Evolutionary conservation across 23 red algal species (phyloP).

Genomic region (Gracilaria domingensis): DNA sequence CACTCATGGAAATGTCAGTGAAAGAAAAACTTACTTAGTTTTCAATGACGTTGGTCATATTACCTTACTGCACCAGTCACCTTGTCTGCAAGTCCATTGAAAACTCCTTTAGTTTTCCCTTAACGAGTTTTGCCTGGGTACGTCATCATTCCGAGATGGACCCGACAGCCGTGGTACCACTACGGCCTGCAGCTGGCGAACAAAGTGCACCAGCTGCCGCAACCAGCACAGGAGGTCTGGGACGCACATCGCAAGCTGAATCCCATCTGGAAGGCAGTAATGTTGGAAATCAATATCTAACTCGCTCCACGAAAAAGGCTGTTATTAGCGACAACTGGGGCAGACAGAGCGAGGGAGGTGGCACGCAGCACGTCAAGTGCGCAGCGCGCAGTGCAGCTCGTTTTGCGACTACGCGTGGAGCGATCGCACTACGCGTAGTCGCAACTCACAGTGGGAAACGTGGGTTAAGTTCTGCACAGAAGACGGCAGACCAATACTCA

Average conservation of each 20-base stretch:
- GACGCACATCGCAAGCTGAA: slow-evolving; percentile 2
- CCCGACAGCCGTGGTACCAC: slow-evolving; percentile 18
- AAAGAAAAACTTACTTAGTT: too few species aligned
- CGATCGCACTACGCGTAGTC: too few species aligned
- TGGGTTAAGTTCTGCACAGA: slow-evolving; percentile 20
- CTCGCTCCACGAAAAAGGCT: background rate
- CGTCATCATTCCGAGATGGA: slow-evolving; percentile 37
- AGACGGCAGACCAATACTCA: slow-evolving; percentile 1
- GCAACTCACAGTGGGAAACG: background rate
- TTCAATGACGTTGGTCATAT: too few species aligned
- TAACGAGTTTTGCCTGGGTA: too few species aligned
- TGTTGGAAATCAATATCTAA: background rate
- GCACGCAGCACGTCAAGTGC: background rate
- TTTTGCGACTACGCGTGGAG: too few species aligned
- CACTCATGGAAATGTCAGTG: too few species aligned
- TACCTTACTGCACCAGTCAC: too few species aligned
- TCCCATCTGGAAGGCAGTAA: too few species aligned
- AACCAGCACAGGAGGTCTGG: background rate
- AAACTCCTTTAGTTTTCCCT: too few species aligned
- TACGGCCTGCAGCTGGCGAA: background rate
- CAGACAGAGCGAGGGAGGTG: background rate
- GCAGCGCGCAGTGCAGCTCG: background rate
- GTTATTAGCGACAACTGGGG: background rate
- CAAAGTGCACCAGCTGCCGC: background rate
- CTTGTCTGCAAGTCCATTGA: too few species aligned